Percentiles rank a stretch among this genome's conserved stretches.
phyloP scores from a whole-genome alignment of 1,284 basidiomycete genomes.

The Apiotrichum domesticum region DNA sequence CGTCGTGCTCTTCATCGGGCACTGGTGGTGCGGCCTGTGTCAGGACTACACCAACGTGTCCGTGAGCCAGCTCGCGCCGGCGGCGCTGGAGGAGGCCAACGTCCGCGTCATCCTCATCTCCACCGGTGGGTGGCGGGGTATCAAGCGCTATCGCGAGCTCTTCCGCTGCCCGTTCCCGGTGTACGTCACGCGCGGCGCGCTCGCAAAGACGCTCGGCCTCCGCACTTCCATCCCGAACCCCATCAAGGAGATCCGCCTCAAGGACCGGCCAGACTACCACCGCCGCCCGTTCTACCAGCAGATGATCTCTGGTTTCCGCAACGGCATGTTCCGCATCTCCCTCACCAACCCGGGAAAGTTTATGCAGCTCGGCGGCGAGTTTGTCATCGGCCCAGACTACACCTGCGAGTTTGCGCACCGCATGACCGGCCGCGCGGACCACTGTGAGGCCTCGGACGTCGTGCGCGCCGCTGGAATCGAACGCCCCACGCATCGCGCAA shows the following conservation, averaged over 20 bases:
- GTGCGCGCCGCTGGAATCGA: slow-evolving; percentile 7
- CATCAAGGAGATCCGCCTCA: slow-evolving; percentile 3
- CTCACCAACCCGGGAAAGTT: slow-evolving; percentile 38
- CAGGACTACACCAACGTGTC: slow-evolving; percentile 45
- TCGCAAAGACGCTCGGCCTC: slow-evolving; percentile 43
- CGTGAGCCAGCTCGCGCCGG: slow-evolving; percentile 34
- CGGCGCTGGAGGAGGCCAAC: slow-evolving; percentile 30
- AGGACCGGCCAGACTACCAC: slow-evolving; percentile 8
- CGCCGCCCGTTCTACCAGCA: slow-evolving; percentile 3
- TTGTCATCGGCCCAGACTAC: slow-evolving; percentile 32
- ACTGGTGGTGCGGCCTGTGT: slow-evolving; percentile 47
- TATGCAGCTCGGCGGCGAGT: slow-evolving; percentile 47
- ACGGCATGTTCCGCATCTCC: slow-evolving; percentile 8
- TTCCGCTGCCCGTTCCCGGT: slow-evolving; percentile 45
- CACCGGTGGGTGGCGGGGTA: slow-evolving; percentile 43
- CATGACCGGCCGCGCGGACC: slow-evolving; percentile 41
- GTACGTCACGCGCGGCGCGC: slow-evolving; percentile 38
- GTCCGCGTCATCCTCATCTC: slow-evolving; percentile 40
- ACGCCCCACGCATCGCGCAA: neutral
- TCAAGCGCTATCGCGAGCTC: slow-evolving; percentile 40
- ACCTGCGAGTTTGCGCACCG: slow-evolving; percentile 43
- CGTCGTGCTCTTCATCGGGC: slow-evolving; percentile 42
- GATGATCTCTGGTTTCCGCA: slow-evolving; percentile 4
- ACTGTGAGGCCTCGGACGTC: slow-evolving; percentile 12
- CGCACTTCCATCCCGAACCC: slow-evolving; percentile 9